Conservation (phyloP, 2,329 filamentous ascomycete species). For the Sporothrix schenckii region DNA sequence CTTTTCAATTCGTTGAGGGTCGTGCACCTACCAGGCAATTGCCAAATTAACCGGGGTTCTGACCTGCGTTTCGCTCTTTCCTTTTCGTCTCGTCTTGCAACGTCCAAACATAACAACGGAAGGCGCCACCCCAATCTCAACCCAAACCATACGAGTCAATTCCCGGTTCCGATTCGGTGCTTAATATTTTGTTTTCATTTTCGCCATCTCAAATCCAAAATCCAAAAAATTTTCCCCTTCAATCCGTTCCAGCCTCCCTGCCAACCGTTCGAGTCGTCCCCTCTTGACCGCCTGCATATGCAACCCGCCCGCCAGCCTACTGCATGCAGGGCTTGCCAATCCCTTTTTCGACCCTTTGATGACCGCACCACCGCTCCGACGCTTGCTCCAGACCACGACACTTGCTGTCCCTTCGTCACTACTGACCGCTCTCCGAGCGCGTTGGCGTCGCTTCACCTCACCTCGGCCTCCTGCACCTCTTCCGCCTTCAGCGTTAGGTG, state of each 20-base stretch:
- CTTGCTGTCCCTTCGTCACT: neutral
- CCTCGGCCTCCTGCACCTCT: constrained; percentile 25
- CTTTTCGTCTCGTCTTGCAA: constrained; percentile 6
- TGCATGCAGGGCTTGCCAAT: constrained; percentile 30
- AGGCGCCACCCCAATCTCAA: neutral
- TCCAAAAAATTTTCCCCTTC: neutral
- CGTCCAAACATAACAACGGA: constrained; percentile 13
- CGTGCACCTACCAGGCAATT: neutral
- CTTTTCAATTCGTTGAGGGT: constrained; percentile 13
- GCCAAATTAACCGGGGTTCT: constrained; percentile 18
- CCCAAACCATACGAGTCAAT: constrained; percentile 21
- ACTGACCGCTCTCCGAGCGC: constrained; percentile 31
- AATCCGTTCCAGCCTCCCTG: neutral
- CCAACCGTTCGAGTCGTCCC: constrained; percentile 2
- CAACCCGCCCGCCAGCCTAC: constrained; percentile 13
- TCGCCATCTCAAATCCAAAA: constrained; percentile 2
- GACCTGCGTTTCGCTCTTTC: constrained; percentile 14
- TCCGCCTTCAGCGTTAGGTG: constrained; percentile 17
- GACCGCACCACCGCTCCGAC: constrained; percentile 12
- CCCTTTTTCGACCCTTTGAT: constrained; percentile 13
- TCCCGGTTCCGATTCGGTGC: constrained; percentile 20
- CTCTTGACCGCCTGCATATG: constrained; percentile 32
- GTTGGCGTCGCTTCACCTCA: constrained; percentile 29
- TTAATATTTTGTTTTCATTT: constrained; percentile 6
- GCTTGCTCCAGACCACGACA: constrained; percentile 14